Evolutionary conservation across 1,284 basidiomycete genomes (phyloP), one percentile per base, ranked within the genome.

Genomic region (Trichosporon coremiiforme): DNA sequence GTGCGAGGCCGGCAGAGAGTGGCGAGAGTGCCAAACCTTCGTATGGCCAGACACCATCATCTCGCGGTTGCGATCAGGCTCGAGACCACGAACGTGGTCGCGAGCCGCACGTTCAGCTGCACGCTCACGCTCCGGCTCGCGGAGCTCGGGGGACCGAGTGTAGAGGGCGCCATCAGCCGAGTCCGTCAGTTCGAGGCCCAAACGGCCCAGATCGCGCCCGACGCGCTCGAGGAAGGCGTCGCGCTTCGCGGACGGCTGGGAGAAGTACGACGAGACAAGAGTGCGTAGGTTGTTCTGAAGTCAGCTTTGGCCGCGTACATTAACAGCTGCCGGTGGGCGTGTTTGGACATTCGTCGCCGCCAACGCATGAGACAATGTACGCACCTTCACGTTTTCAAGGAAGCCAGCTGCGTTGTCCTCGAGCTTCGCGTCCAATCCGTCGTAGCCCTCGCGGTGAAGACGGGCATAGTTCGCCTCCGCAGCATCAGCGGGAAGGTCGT

Each of bases 321-420:
- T n/a, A n/a, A n/a, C n/a, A n/a, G n/a, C n/a, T n/a, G n/a, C n/a
- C n/a, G n/a, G n/a, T n/a, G n/a, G n/a, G n/a, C n/a, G n/a, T n/a
- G n/a, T n/a, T n/a, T n/a, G n/a, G n/a, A n/a, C n/a, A n/a, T n/a
- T n/a, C n/a, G n/a, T n/a, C n/a, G n/a, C n/a, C n/a, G n/a, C n/a
- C n/a, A n/a, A n/a, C n/a, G n/a, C n/a, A n/a, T n/a, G n/a, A n/a
- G n/a, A n/a, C n/a, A n/a, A n/a, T n/a, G n/a, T n/a, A n/a, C n/a
- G n/a, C 73, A 88, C 88, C 71, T 74, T 76, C 69, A 82, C 79
- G 66, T 81, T 82, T 20, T 78, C 72, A 4, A 81, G 72, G 62
- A 82, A 81, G 0, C 80, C 79, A 6, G 73, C 69, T 0, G 78
- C 77, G 69, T 81, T 78, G 60, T 69, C 72, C 53, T 78, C 77